Conservation (phyloP, 164 flowering plant genomes). For the Liriodendron chinense region DNA sequence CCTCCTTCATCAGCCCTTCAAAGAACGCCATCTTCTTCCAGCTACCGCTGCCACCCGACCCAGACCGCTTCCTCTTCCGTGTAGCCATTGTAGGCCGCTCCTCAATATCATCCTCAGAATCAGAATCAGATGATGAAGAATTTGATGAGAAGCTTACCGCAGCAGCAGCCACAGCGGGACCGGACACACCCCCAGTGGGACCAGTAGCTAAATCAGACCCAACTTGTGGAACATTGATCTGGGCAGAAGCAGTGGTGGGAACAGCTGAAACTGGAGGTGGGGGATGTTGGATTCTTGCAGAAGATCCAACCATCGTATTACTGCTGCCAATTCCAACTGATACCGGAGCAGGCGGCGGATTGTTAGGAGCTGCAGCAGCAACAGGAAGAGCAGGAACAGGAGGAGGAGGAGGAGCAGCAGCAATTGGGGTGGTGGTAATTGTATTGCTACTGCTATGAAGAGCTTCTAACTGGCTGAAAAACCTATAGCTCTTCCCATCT, state of each 20-base stretch:
- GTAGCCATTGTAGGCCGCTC: constrained; percentile 12
- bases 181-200: not conserved
- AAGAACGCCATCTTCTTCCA: constrained; percentile 56
- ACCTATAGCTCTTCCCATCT: constrained; percentile 64
- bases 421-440: constrained; percentile 8
- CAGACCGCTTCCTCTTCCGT: constrained; percentile 40
- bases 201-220: constrained; percentile 7
- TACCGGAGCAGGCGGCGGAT: not conserved
- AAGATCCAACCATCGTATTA: constrained; percentile 15
- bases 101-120: constrained; percentile 11
- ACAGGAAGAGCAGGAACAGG: not conserved
- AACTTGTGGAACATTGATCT: not conserved
- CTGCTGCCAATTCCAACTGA: constrained; percentile 4
- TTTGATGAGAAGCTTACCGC: constrained; percentile 38
- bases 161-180: not conserved
- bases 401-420: not conserved
- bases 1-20: constrained; percentile 61
- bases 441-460: constrained; percentile 31
- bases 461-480: constrained; percentile 65
- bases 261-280: not conserved
- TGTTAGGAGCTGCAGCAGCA: not conserved
- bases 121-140: constrained; percentile 33
- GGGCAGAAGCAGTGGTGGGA: not conserved
- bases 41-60: constrained; percentile 14
- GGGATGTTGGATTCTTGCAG: constrained; percentile 1